Conservation (phyloP, 495 filamentous ascomycete genomes). For the Xylaria flabelliformis region DNA sequence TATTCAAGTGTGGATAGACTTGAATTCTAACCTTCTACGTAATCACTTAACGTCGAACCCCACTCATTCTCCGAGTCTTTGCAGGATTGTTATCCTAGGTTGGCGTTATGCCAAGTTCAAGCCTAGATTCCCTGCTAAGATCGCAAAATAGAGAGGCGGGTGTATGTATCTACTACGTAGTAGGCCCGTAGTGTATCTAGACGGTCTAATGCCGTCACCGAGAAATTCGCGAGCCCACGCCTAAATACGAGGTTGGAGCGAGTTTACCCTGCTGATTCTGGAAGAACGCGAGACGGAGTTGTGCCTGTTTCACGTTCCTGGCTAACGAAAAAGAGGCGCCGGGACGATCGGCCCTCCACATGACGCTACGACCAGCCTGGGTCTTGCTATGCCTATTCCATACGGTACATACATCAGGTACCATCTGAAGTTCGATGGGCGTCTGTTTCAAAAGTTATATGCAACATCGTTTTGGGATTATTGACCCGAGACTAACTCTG, state of each 20-base stretch:
- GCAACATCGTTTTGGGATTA: slow-evolving; percentile 22
- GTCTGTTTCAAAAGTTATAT: slow-evolving; percentile 25
- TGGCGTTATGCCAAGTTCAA: background rate
- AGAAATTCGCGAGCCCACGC: background rate
- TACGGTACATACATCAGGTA: slow-evolving; percentile 17
- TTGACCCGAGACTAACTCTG: slow-evolving; percentile 26
- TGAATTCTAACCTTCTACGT: background rate
- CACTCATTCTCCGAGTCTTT: background rate
- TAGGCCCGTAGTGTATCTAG: background rate
- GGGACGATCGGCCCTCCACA: slow-evolving; percentile 22
- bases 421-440: slow-evolving; percentile 9
- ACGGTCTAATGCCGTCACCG: slow-evolving; percentile 7
- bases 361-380: background rate
- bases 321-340: slow-evolving; percentile 11
- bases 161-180: background rate
- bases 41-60: slow-evolving; percentile 5
- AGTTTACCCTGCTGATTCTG: slow-evolving; percentile 17
- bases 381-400: slow-evolving; percentile 9
- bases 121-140: slow-evolving; percentile 8
- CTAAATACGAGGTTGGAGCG: background rate
- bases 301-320: slow-evolving; percentile 30
- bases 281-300: slow-evolving; percentile 23
- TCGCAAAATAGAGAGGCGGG: background rate
- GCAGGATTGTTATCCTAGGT: slow-evolving; percentile 7
- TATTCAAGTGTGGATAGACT: background rate